Percentiles rank a stretch among this genome's conserved stretches.
phyloP scores from a whole-genome alignment of 2,329 filamentous ascomycete genomes.

The Fusarium sp. region DNA sequence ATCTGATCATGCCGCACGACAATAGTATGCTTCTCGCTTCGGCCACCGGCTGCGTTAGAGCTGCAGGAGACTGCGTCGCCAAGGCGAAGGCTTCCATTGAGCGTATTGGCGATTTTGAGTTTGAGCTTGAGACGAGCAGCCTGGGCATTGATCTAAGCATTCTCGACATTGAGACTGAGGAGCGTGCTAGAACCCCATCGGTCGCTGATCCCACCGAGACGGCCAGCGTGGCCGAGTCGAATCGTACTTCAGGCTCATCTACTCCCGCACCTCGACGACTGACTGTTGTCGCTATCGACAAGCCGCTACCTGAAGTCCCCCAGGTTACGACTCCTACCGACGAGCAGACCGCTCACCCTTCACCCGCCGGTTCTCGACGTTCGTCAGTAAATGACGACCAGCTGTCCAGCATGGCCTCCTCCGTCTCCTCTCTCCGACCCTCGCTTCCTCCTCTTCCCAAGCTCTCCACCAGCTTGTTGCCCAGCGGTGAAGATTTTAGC shows the following conservation, averaged over 20 bases:
- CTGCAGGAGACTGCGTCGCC: conserved; percentile 89
- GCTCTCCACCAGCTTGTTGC: conserved; percentile 62
- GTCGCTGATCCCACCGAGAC: conserved; percentile 50
- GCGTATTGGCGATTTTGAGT: conserved; percentile 89
- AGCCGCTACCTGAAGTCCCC: conserved; percentile 75
- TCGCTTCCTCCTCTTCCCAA: conserved; percentile 67
- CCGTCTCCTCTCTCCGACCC: conserved; percentile 60
- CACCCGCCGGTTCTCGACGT: conserved; percentile 54
- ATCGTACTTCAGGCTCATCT: conserved; percentile 50
- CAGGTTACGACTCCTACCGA: conserved; percentile 57
- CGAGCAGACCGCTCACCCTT: conserved; percentile 44
- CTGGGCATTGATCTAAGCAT: conserved; percentile 66
- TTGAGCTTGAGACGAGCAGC: conserved; percentile 72
- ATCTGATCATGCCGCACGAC: conserved; percentile 83
- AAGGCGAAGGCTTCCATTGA: conserved; percentile 89
- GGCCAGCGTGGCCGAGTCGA: conserved; percentile 53
- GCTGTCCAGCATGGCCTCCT: conserved; percentile 56
- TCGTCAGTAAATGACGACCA: conserved; percentile 56
- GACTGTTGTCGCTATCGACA: conserved; percentile 65
- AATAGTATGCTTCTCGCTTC: conserved; percentile 80
- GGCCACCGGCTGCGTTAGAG: conserved; percentile 88
- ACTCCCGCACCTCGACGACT: conserved; percentile 51
- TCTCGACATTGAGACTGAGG: conserved; percentile 56
- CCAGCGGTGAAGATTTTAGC: conserved; percentile 58
- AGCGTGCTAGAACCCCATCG: conserved; percentile 47